Conservation (phyloP, 768 basidiomycete genomes). For the Tephrocybe sp. region DNA sequence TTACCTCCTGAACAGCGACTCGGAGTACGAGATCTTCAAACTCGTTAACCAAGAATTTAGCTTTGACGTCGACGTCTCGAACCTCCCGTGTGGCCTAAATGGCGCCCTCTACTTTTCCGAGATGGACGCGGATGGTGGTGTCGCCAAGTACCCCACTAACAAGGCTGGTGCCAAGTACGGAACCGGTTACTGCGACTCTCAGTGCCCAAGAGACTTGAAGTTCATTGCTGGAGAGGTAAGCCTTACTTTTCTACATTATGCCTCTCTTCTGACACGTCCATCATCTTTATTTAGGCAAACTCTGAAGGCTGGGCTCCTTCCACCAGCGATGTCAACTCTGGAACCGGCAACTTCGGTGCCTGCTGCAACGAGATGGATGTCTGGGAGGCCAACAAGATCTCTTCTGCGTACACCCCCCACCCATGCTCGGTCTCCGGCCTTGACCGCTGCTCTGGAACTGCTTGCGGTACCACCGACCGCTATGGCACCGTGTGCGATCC, state of each 20-base stretch:
- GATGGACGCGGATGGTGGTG: too few species aligned
- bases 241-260: background rate
- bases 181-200: conserved; percentile 44
- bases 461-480: too few species aligned
- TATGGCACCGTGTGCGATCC: too few species aligned
- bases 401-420: conserved; percentile 56
- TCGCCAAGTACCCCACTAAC: too few species aligned
- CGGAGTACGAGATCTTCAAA: too few species aligned
- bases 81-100: conserved; percentile 59
- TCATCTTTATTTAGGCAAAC: conserved; percentile 41
- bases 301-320: conserved; percentile 38
- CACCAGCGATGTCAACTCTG: conserved; percentile 42
- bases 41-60: too few species aligned
- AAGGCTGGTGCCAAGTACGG: too few species aligned
- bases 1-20: conserved; percentile 51
- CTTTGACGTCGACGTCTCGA: conserved; percentile 62
- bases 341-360: conserved; percentile 45
- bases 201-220: conserved; percentile 60
- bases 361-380: conserved; percentile 64
- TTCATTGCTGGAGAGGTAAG: conserved; percentile 56
- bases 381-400: too few species aligned
- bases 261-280: background rate
- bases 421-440: conserved; percentile 41
- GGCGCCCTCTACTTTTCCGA: too few species aligned
- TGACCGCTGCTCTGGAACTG: conserved; percentile 41